phyloP scores from a whole-genome alignment of 2,329 filamentous ascomycete species.

The Trichocomaceae sp. region DNA sequence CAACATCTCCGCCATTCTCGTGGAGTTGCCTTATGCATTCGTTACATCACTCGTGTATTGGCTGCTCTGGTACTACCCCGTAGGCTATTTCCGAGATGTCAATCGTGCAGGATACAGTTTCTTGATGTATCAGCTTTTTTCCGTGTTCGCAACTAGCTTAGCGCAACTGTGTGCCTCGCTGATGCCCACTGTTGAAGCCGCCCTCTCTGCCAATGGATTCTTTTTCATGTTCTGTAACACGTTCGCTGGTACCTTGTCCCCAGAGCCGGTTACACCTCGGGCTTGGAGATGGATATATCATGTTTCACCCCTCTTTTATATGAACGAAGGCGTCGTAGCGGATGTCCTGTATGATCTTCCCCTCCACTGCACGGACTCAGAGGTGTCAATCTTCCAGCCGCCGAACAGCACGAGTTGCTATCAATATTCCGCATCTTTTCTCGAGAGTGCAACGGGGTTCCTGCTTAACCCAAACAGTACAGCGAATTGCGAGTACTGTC shows the following conservation, averaged over 20 bases:
- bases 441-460: slow-evolving; percentile 57
- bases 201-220: slow-evolving; percentile 71
- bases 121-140: slow-evolving; percentile 74
- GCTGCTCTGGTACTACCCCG: slow-evolving; percentile 73
- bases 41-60: slow-evolving; percentile 72
- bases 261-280: slow-evolving; percentile 62
- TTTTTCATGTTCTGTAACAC: slow-evolving; percentile 72
- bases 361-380: slow-evolving; percentile 53
- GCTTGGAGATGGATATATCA: slow-evolving; percentile 79
- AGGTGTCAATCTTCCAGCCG: slow-evolving; percentile 61
- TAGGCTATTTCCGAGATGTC: slow-evolving; percentile 57
- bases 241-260: slow-evolving; percentile 78
- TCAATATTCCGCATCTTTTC: slow-evolving; percentile 64
- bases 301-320: slow-evolving; percentile 72
- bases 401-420: slow-evolving; percentile 60
- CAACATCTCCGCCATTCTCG: slow-evolving; percentile 9
- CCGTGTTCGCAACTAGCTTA: slow-evolving; percentile 54
- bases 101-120: slow-evolving; percentile 73
- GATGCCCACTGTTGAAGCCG: slow-evolving; percentile 68
- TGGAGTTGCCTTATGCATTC: slow-evolving; percentile 32
- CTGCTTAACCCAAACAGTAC: slow-evolving; percentile 55
- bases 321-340: slow-evolving; percentile 67
- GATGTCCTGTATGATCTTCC: slow-evolving; percentile 60
- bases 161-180: slow-evolving; percentile 62
- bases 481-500: slow-evolving; percentile 66